Base-by-base conservation (phyloP, 805 yeast species). In the Saturnispora serradocipensis region DNA sequence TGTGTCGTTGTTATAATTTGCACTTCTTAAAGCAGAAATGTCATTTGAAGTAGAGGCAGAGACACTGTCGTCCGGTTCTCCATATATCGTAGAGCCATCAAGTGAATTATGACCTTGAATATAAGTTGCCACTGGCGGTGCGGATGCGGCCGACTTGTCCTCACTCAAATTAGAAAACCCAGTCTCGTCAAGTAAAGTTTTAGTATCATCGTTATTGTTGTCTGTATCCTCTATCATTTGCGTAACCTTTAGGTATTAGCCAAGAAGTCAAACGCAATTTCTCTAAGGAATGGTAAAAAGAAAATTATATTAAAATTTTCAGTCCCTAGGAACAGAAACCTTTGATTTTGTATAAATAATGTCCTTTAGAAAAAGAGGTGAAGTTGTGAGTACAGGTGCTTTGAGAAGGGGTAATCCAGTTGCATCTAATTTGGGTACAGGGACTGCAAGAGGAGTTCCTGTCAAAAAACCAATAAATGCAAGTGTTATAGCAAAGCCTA, bases 311-410 rank as follows among this genome's bases (percentile, higher is more conserved):
- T 30, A 18, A 30, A 35, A n/a, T 35, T 35, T 15, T 35, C 18
- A 35, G 3, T 35, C 18, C 10, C n/a, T 35, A n/a, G 16, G 10
- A 13, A n/a, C 20, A 8, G 4, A 35, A 18, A 3, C 6, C 22
- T 18, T 20, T 18, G 5, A 30, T 24, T 40, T 5, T 9, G 8
- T 24, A 10, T 40, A 40, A 45, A 45, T 30, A 18, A 80, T 80
- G 85, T 79, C 85, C 0, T 80, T 80, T 57, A 73, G 83, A 59
- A 78, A 73, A 57, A 71, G 84, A 66, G 75, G 80, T 25, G 84
- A 80, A 42, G 72, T 76, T 5, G 65, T 75, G 18, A 60, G 60
- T 5, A 48, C 34, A 30, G 46, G 50, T 1, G 49, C 57, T 7
- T 53, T 54, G 18, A 52, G 57, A 40, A 40, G 46, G 5, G 46